Evolutionary conservation across 2,329 filamentous ascomycete genomes (phyloP), one percentile per base, ranked within the genome.

Genomic region (Colletotrichum filicis): DNA sequence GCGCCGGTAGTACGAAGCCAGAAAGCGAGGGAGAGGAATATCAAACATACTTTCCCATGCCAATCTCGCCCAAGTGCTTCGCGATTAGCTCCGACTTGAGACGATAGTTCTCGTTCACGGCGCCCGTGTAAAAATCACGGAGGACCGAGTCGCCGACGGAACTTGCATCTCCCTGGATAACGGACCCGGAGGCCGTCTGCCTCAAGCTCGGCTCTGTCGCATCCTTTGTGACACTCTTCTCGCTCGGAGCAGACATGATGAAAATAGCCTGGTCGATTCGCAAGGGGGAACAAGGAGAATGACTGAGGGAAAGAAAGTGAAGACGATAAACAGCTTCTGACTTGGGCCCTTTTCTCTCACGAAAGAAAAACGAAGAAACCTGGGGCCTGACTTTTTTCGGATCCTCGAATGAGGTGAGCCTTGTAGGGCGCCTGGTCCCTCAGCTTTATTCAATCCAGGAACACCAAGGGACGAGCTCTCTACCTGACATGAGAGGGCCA

Each of bases 91-190:
- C 80, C 26, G 80, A 82, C 72, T 82, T 82, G 42, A 81, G 69
- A 1, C 79, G 79, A 65, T 81, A 82, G 14, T 75, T 69, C 32
- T 81, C 78, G 26, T 75, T 76, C 24, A 81, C 76, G 6, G 79
- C 75, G 42, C 67, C 74, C 9, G 82, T 82, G 69, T 85, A 86
- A 74, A 85, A 85, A 12, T 81, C 78, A 35, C 77, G 76, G 56
- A 79, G 74, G 14, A 78, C 76, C 0, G 75, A 61, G 63, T 83
- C 80, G 53, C 81, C 78, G 8, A 61, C 66, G 5, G 70, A 70
- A 16, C 59, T 67, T 5, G 46, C 71, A 19, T 73, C 71, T 19
- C 71, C 66, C 26, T 61, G 55, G 22, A 61, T 67, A 9, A 73
- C 26, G 14, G 71, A 71, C 55, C 61, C 67, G 42, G 71, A 73